Evolutionary conservation across 306 rosid species (phyloP).

Genomic region (Echinosophora koreensis): DNA sequence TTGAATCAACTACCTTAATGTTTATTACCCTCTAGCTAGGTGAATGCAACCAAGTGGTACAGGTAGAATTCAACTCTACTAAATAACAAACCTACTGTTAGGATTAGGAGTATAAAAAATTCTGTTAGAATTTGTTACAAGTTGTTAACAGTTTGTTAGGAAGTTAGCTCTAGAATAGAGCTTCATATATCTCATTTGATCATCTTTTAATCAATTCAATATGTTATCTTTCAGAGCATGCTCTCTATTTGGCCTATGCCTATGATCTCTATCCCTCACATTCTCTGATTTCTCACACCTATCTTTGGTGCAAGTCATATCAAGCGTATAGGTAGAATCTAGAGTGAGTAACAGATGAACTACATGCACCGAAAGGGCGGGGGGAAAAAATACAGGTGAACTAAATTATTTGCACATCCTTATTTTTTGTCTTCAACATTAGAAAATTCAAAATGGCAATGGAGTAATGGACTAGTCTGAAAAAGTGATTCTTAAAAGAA

Average conservation of each 20-base stretch:
- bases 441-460: background rate
- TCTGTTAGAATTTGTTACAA: too few relatives aligned
- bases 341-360: background rate
- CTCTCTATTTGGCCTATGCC: too few relatives aligned
- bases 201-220: too few relatives aligned
- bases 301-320: background rate
- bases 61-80: background rate
- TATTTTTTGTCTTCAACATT: background rate
- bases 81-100: background rate
- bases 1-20: background rate
- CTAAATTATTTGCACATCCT: background rate
- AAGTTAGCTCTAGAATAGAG: too few relatives aligned
- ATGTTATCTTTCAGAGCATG: too few relatives aligned
- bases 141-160: too few relatives aligned
- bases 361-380: background rate
- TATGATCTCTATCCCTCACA: too few relatives aligned
- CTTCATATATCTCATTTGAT: too few relatives aligned
- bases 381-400: background rate
- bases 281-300: too few relatives aligned
- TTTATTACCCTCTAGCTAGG: background rate
- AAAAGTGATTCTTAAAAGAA: background rate
- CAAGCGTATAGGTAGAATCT: background rate
- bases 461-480: constrained; percentile 3
- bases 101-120: too few relatives aligned
- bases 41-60: background rate